A percentile compares a stretch with the other conserved stretches of the same genome.
These are phyloP conservation scores for Pisolithus orientalis DNA, from an alignment of 768 basidiomycete genomes.

Conservation along the genomic window DNA sequence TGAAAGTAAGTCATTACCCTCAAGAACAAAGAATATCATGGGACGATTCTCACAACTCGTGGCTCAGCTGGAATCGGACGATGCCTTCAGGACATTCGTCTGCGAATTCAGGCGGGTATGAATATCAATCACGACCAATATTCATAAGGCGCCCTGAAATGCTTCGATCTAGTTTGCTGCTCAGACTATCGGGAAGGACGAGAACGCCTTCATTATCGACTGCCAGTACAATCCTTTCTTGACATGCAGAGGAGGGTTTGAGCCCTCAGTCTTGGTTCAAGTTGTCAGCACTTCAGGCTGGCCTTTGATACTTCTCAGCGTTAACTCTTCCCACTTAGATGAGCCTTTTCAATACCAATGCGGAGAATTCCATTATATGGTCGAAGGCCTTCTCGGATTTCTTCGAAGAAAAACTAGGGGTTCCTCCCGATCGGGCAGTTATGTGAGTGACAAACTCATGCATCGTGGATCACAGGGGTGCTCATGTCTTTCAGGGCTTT, in stretches of 20 bases:
- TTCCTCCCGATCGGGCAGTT: conserved; percentile 50
- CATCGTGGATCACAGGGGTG: neutral
- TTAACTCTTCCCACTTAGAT: conserved; percentile 31
- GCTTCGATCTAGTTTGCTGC: conserved; percentile 40
- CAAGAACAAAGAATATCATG: neutral
- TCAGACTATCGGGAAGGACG: conserved; percentile 47
- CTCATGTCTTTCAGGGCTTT: conserved; percentile 14
- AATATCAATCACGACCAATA: neutral
- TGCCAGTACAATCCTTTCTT: conserved; percentile 54
- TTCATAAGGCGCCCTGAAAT: neutral
- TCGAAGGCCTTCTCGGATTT: conserved; percentile 50
- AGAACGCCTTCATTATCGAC: conserved; percentile 46
- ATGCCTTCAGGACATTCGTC: conserved; percentile 29
- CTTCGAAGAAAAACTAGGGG: conserved; percentile 47
- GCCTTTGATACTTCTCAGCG: neutral
- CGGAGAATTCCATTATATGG: conserved; percentile 42
- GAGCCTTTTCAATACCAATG: conserved; percentile 51
- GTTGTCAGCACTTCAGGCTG: conserved; percentile 39
- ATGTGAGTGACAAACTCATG: conserved; percentile 33
- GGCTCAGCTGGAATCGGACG: conserved; percentile 11
- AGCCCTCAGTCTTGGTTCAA: conserved; percentile 55
- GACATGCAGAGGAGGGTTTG: conserved; percentile 55
- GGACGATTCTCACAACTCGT: neutral
- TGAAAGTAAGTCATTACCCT: conserved; percentile 18
- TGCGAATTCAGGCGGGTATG: conserved; percentile 54